Evolutionary conservation across 305 asterid species (phyloP).

Genomic region (Fraxinus ornus): DNA sequence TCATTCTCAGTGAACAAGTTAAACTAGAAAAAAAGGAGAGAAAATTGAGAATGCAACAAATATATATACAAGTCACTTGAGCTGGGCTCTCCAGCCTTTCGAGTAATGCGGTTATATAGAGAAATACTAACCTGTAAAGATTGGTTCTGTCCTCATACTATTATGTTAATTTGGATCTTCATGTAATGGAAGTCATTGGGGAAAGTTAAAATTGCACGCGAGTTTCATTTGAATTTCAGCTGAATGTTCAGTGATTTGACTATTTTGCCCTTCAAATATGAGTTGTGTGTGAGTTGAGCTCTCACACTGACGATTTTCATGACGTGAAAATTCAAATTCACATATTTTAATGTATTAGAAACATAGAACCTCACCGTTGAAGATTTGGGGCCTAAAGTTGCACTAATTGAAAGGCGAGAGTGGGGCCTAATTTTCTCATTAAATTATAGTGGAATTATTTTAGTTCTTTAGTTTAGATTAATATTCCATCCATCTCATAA

Average conservation of each 20-base stretch:
- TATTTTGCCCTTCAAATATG: neutral
- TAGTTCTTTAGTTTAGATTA: neutral
- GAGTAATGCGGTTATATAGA: neutral
- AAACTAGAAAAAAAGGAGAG: too few species aligned
- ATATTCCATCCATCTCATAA: too few species aligned
- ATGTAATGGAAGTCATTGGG: neutral
- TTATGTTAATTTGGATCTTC: neutral
- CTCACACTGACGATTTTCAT: neutral
- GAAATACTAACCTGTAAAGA: neutral
- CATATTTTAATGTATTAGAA: neutral
- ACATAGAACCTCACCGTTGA: neutral
- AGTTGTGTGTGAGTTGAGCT: neutral
- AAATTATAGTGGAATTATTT: neutral
- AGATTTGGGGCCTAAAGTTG: neutral
- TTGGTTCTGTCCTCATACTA: neutral
- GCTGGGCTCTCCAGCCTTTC: neutral
- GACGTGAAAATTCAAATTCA: neutral
- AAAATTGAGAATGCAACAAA: too few species aligned
- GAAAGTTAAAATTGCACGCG: neutral
- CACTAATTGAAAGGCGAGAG: neutral
- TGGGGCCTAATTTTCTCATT: neutral
- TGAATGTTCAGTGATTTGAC: neutral
- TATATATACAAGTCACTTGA: neutral
- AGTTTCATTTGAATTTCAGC: neutral
- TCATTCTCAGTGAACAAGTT: too few species aligned